phyloP scores from a whole-genome alignment of 1,284 basidiomycete genomes.

The Tranzscheliella williamsii region DNA sequence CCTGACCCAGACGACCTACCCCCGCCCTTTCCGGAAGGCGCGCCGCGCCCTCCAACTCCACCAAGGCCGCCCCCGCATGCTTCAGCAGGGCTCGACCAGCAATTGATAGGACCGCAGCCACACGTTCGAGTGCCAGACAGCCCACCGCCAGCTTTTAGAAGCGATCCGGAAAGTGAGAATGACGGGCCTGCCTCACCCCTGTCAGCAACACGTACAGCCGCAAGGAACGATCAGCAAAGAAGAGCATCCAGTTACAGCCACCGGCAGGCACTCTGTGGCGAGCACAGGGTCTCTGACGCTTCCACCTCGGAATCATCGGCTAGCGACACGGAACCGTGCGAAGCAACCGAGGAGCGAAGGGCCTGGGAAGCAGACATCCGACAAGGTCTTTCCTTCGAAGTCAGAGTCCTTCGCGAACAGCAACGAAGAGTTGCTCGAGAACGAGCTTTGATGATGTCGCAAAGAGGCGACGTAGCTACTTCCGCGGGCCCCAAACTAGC shows the following conservation, averaged over 20 bases:
- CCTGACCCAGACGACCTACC: slow-evolving; percentile 42
- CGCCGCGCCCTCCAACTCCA: slow-evolving; percentile 28
- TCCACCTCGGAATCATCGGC: slow-evolving; percentile 1
- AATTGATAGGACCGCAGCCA: slow-evolving; percentile 29
- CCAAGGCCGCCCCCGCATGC: slow-evolving; percentile 25
- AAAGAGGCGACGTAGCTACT: too few species aligned
- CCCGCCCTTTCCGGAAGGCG: slow-evolving; percentile 39
- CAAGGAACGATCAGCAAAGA: too few species aligned
- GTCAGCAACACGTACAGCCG: neutral
- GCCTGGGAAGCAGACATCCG: slow-evolving; percentile 41
- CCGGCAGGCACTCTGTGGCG: neutral
- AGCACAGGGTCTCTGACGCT: slow-evolving; percentile 3
- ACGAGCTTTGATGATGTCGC: slow-evolving; percentile 1
- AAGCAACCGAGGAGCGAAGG: slow-evolving; percentile 21
- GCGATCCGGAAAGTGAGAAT: slow-evolving; percentile 24
- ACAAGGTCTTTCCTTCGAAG: slow-evolving; percentile 29
- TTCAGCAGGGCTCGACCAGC: slow-evolving; percentile 12
- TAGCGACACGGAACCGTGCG: slow-evolving; percentile 16
- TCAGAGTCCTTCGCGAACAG: slow-evolving; percentile 26
- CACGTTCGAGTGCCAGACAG: slow-evolving; percentile 33
- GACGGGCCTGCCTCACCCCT: slow-evolving; percentile 6
- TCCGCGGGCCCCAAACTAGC: too few species aligned
- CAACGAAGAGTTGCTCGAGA: slow-evolving; percentile 39
- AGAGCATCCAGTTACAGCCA: neutral
- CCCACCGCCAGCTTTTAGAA: slow-evolving; percentile 48